Evolutionary conservation across 257 asterid genomes (phyloP).

Genomic region (Solanum tacnaense): DNA sequence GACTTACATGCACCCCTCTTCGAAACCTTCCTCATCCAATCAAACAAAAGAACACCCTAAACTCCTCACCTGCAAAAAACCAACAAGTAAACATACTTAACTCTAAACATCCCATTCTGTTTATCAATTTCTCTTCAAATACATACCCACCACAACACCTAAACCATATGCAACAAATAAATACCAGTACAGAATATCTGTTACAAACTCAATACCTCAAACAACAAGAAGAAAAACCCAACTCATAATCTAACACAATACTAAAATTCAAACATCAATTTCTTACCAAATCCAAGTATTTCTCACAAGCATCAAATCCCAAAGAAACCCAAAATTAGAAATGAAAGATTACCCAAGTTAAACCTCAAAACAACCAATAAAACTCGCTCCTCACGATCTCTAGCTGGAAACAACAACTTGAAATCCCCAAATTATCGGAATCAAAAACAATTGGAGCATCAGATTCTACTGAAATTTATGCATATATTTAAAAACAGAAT

Average conservation of each 20-base stretch:
- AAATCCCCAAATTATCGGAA: neutral
- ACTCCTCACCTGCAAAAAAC: conserved; percentile 21
- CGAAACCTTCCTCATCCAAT: conserved; percentile 68
- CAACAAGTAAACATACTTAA: neutral
- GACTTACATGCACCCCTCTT: conserved; percentile 80
- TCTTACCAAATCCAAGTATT: neutral
- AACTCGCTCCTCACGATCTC: neutral
- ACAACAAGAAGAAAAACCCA: neutral
- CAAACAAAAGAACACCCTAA: conserved; percentile 13
- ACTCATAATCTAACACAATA: neutral
- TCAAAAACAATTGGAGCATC: neutral
- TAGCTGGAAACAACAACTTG: neutral
- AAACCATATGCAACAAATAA: neutral
- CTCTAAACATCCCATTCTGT: neutral
- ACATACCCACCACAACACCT: neutral
- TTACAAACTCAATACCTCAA: neutral
- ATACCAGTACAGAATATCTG: neutral
- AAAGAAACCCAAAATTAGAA: neutral
- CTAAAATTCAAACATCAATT: neutral
- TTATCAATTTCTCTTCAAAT: neutral
- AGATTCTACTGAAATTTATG: neutral
- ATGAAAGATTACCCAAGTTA: neutral
- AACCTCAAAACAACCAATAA: neutral
- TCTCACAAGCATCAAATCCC: neutral
- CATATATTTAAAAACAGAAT: conserved; percentile 16